Evolutionary conservation across 1,284 basidiomycete genomes (phyloP).

Genomic region (Ganoderma multipileum): DNA sequence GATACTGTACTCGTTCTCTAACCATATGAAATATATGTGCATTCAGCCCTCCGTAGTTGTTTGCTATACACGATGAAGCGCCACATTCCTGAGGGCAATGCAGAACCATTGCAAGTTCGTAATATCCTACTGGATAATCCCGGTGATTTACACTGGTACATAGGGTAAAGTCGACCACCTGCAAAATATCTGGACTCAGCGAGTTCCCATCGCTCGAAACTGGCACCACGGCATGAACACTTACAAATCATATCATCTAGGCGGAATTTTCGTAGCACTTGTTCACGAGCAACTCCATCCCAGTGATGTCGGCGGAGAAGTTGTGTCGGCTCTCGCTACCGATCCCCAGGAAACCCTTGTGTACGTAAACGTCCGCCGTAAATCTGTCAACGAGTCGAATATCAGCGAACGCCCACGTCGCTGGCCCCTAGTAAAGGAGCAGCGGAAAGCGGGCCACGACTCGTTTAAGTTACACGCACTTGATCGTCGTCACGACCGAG

Average conservation of each 20-base stretch:
- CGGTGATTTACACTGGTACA: not conserved
- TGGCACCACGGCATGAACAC: not conserved
- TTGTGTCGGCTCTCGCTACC: not conserved
- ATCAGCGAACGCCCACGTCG: not conserved
- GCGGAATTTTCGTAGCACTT: not conserved
- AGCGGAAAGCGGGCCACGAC: not conserved
- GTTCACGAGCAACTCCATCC: not conserved
- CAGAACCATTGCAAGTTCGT: too few relatives aligned
- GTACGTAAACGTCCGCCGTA: not conserved
- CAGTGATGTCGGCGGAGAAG: not conserved
- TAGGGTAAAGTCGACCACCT: not conserved
- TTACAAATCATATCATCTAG: not conserved
- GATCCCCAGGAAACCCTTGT: not conserved
- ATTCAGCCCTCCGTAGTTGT: too few relatives aligned
- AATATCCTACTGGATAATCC: too few relatives aligned
- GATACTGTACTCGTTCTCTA: too few relatives aligned
- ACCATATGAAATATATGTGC: too few relatives aligned
- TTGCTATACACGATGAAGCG: too few relatives aligned
- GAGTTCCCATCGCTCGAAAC: not conserved
- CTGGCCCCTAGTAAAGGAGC: not conserved
- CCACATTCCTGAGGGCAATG: too few relatives aligned
- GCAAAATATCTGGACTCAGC: too few relatives aligned
- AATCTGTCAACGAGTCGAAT: not conserved
- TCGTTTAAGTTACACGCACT: too few relatives aligned
- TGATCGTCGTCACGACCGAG: conserved; percentile 1